Evolutionary conservation across 106 monocot genomes (phyloP).

Genomic region (Vanilla planifolia): DNA sequence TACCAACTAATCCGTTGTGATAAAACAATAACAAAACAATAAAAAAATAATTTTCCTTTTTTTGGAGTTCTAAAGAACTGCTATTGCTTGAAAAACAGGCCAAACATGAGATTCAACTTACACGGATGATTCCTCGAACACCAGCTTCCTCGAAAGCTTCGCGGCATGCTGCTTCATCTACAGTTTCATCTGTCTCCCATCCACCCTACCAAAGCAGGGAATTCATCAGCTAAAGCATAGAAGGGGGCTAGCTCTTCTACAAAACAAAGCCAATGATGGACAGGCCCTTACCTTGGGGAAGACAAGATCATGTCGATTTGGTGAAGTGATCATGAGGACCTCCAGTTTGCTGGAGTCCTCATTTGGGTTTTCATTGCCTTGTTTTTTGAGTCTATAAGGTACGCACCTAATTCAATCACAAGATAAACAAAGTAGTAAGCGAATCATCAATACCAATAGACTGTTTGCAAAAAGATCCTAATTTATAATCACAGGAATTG

Average conservation of each 20-base stretch:
- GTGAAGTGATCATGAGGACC: constrained; percentile 63
- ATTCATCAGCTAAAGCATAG: not conserved
- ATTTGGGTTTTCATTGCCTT: not conserved
- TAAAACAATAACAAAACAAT: not conserved
- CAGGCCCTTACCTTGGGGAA: constrained; percentile 58
- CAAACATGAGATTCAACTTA: not conserved
- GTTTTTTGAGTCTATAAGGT: constrained; percentile 39
- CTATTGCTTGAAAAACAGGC: not conserved
- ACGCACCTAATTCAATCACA: constrained; percentile 41
- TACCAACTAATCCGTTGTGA: not conserved
- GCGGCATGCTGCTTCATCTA: constrained; percentile 53
- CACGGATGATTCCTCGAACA: constrained; percentile 9
- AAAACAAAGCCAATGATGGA: not conserved
- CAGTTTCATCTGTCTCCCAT: constrained; percentile 75
- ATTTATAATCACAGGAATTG: too few species aligned
- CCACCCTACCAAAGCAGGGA: constrained; percentile 40
- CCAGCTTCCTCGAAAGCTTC: constrained; percentile 85
- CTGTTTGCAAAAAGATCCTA: too few species aligned
- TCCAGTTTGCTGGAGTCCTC: constrained; percentile 21
- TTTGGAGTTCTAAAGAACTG: not conserved
- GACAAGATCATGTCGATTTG: constrained; percentile 46
- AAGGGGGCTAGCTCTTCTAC: not conserved
- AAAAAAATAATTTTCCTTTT: not conserved
- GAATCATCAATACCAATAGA: too few species aligned
- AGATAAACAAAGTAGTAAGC: not conserved